phyloP scores from a whole-genome alignment of 805 yeast species.

The Suhomyces tanzawaensis region DNA sequence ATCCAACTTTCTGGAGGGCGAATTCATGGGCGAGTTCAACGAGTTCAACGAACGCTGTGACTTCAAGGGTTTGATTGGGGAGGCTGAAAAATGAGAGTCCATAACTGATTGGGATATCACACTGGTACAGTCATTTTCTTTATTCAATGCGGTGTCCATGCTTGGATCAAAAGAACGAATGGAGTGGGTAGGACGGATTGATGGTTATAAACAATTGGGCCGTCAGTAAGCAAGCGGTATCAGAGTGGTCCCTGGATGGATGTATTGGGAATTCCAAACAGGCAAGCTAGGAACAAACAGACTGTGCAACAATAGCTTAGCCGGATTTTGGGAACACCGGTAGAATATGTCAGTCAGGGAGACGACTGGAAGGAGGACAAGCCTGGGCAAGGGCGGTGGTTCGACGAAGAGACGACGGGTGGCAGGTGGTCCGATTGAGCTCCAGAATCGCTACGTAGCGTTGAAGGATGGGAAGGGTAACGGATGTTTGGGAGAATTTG shows the following conservation, averaged over 20 bases:
- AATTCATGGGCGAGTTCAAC: conserved; percentile 10
- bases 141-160: conserved; percentile 7
- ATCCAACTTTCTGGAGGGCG: conserved; percentile 3
- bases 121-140: conserved; percentile 12
- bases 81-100: not conserved
- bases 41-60: conserved; percentile 14
- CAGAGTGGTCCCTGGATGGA: no score
- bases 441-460: not conserved
- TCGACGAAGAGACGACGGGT: not conserved
- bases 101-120: conserved; percentile 10
- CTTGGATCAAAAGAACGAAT: conserved; percentile 1
- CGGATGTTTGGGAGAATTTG: not conserved
- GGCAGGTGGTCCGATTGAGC: not conserved
- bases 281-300: not conserved
- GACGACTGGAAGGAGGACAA: not conserved
- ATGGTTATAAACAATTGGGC: not conserved
- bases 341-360: not conserved
- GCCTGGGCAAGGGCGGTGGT: not conserved
- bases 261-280: not conserved
- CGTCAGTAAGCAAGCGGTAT: not conserved
- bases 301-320: not conserved
- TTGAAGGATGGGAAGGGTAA: not conserved
- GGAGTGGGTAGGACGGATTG: not conserved
- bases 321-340: not conserved
- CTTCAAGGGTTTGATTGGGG: conserved; percentile 9